phyloP scores from a whole-genome alignment of 2,329 filamentous ascomycete species.

The Aspergillus amoenus region DNA sequence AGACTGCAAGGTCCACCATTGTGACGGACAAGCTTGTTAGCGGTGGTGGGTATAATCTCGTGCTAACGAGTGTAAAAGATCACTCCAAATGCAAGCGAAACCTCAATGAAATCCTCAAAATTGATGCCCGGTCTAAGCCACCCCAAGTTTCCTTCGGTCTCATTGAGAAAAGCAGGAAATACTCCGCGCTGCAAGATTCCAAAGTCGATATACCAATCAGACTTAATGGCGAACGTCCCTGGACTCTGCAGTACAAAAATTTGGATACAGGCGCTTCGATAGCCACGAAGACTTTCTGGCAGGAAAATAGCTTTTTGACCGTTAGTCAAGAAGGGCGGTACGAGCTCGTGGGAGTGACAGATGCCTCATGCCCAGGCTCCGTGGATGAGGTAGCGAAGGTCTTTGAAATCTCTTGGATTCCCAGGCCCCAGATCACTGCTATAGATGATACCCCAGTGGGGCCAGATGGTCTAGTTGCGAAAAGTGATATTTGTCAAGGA shows the following conservation, averaged over 20 bases:
- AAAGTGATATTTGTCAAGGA: slow-evolving; percentile 86
- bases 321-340: slow-evolving; percentile 72
- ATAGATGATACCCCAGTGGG: slow-evolving; percentile 51
- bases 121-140: slow-evolving; percentile 82
- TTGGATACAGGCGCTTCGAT: slow-evolving; percentile 53
- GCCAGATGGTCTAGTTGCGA: slow-evolving; percentile 60
- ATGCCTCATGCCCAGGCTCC: slow-evolving; percentile 77
- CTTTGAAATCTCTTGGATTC: slow-evolving; percentile 84
- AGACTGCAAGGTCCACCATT: slow-evolving; percentile 65
- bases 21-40: slow-evolving; percentile 70
- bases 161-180: slow-evolving; percentile 73
- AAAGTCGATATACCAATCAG: slow-evolving; percentile 75
- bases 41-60: slow-evolving; percentile 87
- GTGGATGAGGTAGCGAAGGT: slow-evolving; percentile 71
- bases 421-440: slow-evolving; percentile 70
- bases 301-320: slow-evolving; percentile 67
- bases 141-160: slow-evolving; percentile 84
- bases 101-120: slow-evolving; percentile 79
- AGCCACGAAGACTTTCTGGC: slow-evolving; percentile 49
- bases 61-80: slow-evolving; percentile 83
- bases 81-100: slow-evolving; percentile 81
- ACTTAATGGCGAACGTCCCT: slow-evolving; percentile 81
- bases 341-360: slow-evolving; percentile 73
- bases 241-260: slow-evolving; percentile 76
- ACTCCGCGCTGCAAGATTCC: slow-evolving; percentile 75